Base-by-base conservation (phyloP, 331 rosid genomes). In the Cydonia oblonga region DNA sequence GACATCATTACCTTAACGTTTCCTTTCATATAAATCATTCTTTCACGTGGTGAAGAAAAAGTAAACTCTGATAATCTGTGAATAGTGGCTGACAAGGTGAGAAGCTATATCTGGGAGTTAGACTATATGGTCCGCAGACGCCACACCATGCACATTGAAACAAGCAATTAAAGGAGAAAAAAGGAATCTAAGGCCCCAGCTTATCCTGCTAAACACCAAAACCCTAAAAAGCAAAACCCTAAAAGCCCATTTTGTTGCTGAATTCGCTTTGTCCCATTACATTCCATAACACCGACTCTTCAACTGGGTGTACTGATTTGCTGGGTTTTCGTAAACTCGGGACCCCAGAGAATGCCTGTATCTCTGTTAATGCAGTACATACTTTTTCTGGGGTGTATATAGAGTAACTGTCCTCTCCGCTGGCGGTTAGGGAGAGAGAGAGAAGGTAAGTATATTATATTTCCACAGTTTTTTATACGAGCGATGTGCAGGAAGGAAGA, bases 191-290 rank as follows among this genome's bases (percentile, higher is more conserved):
- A 5, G 26, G 19, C 3, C 53, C 2, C 20, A 46, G 53, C 53
- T 2, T 49, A 16, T 3, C 54, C 2, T 49, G 54, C 54, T 49
- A 49, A 49, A 16, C 54, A 16, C 20, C 54, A 49, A 16, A 49
- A 16, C 54, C 54, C 54, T 16, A 14, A 62, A 62, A 62, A 18
- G 24, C 24, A 52, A 72, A 57, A 72, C 35, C 40, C 51, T 23
- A 69, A 76, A 49, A 76, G 80, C 76, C 80, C 66, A 62, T 69
- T 62, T 76, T 63, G 80, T 76, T 24, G 80, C 76, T 20, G 76
- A 53, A 14, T 14, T 23, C 66, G 20, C 60, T 63, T 61, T 14
- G 75, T 69, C 76, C 59, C 64, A 62, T 61, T 69, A 29, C 66
- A 13, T 52, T 22, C 63, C 63, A 57, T 51, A 6, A 26, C 56